These are phyloP conservation scores for Powellomyces hirtus DNA, from an alignment of 192 early-diverging fungal species.

Conservation along the genomic window DNA sequence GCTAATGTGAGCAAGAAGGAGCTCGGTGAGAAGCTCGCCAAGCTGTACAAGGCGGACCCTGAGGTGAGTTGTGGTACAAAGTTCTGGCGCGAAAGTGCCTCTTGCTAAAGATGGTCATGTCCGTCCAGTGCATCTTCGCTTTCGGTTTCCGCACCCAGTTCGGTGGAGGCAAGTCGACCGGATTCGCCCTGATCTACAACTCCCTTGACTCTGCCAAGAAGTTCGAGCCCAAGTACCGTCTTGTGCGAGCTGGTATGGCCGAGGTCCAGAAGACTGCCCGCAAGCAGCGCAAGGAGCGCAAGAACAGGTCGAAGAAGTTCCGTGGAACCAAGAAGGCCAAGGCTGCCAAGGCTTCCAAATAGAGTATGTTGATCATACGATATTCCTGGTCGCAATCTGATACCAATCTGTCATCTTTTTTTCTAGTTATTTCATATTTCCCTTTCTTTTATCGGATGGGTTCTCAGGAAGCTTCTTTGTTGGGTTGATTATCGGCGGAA, in stretches of 20 bases:
- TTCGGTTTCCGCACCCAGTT: conserved; percentile 96
- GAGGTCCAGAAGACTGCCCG: conserved; percentile 72
- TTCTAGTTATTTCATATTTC: too few species aligned
- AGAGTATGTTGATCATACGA: conserved; percentile 8
- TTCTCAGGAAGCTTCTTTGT: too few species aligned
- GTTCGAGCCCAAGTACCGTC: conserved; percentile 98
- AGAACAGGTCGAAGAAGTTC: conserved; percentile 99
- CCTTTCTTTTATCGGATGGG: too few species aligned
- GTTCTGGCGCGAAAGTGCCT: too few species aligned
- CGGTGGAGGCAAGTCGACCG: conserved; percentile 95
- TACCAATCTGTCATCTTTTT: neutral
- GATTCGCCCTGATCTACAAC: conserved; percentile 97
- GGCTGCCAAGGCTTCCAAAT: conserved; percentile 37
- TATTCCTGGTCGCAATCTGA: too few species aligned
- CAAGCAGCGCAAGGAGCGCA: conserved; percentile 99
- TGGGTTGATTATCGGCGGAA: neutral
- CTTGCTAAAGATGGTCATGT: too few species aligned
- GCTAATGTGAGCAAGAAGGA: conserved; percentile 92
- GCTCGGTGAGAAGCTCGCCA: conserved; percentile 88
- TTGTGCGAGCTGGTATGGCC: conserved; percentile 70
- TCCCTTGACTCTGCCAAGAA: conserved; percentile 91
- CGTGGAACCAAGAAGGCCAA: conserved; percentile 91
- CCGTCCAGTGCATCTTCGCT: conserved; percentile 68
- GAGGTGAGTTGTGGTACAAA: conserved; percentile 58
- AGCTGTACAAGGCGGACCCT: conserved; percentile 91